Conservation (phyloP, 495 filamentous ascomycete genomes). For the Penicillium roqueforti region DNA sequence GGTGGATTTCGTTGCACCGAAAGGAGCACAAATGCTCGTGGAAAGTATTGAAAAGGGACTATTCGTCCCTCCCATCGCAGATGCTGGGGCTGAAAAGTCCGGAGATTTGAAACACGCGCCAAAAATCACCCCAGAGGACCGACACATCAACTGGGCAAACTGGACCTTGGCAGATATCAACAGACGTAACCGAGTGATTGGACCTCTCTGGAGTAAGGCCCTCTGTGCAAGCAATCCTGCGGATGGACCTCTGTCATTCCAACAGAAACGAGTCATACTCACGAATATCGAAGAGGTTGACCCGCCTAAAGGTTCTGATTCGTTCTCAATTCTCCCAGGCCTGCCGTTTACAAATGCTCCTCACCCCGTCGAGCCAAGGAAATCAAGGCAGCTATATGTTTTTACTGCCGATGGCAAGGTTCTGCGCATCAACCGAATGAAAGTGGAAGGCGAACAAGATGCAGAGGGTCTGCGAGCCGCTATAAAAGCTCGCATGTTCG, state of each 20-base stretch:
- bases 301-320: constrained; percentile 24
- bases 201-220: constrained; percentile 51
- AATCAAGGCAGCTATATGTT: constrained; percentile 35
- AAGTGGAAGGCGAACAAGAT: constrained; percentile 41
- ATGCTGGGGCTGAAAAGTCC: constrained; percentile 25
- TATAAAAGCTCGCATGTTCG: constrained; percentile 41
- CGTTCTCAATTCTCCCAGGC: constrained; percentile 32
- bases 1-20: constrained; percentile 34
- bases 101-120: constrained; percentile 38
- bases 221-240: constrained; percentile 22
- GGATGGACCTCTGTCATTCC: constrained; percentile 19
- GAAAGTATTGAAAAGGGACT: constrained; percentile 52
- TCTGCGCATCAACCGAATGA: constrained; percentile 38
- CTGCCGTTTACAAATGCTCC: constrained; percentile 36
- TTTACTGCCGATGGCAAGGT: constrained; percentile 37
- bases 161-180: constrained; percentile 48
- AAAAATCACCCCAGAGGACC: constrained; percentile 52
- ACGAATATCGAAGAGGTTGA: constrained; percentile 37
- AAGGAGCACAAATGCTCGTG: constrained; percentile 60
- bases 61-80: constrained; percentile 59
- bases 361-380: constrained; percentile 24
- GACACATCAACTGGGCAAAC: constrained; percentile 49
- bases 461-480: constrained; percentile 39
- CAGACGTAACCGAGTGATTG: constrained; percentile 48
- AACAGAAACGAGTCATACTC: constrained; percentile 38